Base-by-base conservation (phyloP, 805 yeast species). In the Blastobotrys mokoenaii region DNA sequence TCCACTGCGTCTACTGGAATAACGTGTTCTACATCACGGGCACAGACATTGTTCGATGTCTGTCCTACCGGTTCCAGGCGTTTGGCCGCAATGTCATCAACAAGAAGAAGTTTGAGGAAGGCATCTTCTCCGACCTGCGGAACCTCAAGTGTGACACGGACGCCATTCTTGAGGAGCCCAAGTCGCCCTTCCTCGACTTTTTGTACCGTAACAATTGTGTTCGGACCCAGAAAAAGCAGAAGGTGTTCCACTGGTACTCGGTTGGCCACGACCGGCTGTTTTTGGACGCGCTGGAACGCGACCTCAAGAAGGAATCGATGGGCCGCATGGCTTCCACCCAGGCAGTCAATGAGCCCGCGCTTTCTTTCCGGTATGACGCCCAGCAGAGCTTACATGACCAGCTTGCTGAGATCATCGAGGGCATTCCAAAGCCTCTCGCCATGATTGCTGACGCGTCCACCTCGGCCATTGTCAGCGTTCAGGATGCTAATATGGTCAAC, bases 31-130 rank as follows among this genome's bases (percentile, higher is more conserved):
- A 84, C 65, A 76, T 90, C 41, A 90, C 97, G 0, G 97, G 97
- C 2, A 90, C 97, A 0, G 97, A 93, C 68, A 89, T 90, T 47
- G 96, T 93, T 40, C 78, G 96, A 47, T 86, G 96, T 62, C 77
- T 90, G 42, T 83, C 88, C 14, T 93, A 84, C 63, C 79, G 90
- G 53, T 84, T 90, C 67, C 82, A 82, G 55, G 88, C 87, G 54
- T 85, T 90, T 68, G 98, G 98, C 0, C 72, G 97, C 50, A 76
- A 76, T 49, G 79, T 93, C 18, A 63, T 76, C 15, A 96, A 93
- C 62, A 72, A 95, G 55, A 89, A 93, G 66, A 90, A 93, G 66
- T 90, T 90, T 60, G 97, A 90, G 68, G 98, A 90, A 66, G 97
- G 97, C 16, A 80, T 90, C 22, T 90, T 93, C 56, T 83, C 95